phyloP scores from a whole-genome alignment of 2,329 filamentous ascomycete genomes.

The Xylaria sp. region DNA sequence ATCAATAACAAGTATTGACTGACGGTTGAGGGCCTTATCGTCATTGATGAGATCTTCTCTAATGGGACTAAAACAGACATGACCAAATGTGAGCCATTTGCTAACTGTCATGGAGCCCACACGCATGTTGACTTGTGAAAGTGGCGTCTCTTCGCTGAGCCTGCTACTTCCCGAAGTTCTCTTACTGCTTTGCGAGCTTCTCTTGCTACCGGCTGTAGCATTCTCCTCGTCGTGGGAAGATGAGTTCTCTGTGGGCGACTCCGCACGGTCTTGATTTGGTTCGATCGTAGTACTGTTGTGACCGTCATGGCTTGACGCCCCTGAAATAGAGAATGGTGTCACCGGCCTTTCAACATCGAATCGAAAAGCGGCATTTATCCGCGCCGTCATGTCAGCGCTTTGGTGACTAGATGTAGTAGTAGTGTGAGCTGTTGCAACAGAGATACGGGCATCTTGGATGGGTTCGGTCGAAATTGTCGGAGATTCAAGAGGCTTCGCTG shows the following conservation, averaged over 20 bases:
- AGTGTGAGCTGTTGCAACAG: conserved; percentile 42
- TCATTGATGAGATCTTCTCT: conserved; percentile 70
- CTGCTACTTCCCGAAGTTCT: conserved; percentile 52
- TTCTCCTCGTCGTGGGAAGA: conserved; percentile 40
- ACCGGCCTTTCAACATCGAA: conserved; percentile 48
- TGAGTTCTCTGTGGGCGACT: conserved; percentile 39
- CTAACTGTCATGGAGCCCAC: conserved; percentile 84
- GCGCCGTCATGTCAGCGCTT: conserved; percentile 60
- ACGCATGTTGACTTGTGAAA: conserved; percentile 75
- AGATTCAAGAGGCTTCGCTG: conserved; percentile 51
- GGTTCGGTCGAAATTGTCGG: conserved; percentile 50
- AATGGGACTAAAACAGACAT: conserved; percentile 81
- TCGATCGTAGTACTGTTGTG: conserved; percentile 42
- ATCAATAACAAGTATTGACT: conserved; percentile 76
- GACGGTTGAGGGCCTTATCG: conserved; percentile 58
- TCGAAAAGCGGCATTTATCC: conserved; percentile 56
- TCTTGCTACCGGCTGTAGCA: conserved; percentile 33
- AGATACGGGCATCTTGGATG: conserved; percentile 39
- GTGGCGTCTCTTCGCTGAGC: conserved; percentile 63
- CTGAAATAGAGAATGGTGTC: conserved; percentile 50
- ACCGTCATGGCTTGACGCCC: conserved; percentile 49
- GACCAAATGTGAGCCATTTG: conserved; percentile 86
- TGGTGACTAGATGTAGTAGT: conserved; percentile 56
- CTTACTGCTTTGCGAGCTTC: conserved; percentile 47
- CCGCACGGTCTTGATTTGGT: conserved; percentile 19